Conservation (phyloP, 306 rosid genomes). For the Bauhinia variegata region DNA sequence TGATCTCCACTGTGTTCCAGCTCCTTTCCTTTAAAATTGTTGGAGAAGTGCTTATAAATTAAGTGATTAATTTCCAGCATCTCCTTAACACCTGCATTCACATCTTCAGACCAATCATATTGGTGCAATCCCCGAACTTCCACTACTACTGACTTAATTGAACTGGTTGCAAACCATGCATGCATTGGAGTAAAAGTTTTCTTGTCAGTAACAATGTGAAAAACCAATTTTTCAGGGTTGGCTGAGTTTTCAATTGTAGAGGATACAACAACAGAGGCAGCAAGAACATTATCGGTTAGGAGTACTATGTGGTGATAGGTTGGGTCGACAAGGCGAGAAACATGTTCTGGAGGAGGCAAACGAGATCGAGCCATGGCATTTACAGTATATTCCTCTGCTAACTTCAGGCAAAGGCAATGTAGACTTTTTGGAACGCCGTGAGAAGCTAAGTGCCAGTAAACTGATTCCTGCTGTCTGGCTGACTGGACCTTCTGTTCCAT, state of each 20-base stretch:
- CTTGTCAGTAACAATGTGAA: slow-evolving; percentile 88
- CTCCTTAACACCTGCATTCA: slow-evolving; percentile 70
- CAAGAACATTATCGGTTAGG: slow-evolving; percentile 83
- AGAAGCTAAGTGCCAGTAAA: slow-evolving; percentile 91
- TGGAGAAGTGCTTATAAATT: slow-evolving; percentile 68
- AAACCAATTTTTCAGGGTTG: slow-evolving; percentile 70
- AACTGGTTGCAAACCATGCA: slow-evolving; percentile 91
- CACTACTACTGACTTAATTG: slow-evolving; percentile 63
- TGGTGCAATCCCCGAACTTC: slow-evolving; percentile 93
- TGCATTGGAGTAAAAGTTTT: slow-evolving; percentile 90
- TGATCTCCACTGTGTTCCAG: slow-evolving; percentile 48
- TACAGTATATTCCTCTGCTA: slow-evolving; percentile 87
- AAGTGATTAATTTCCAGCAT: slow-evolving; percentile 74
- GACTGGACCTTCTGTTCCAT: slow-evolving; percentile 81
- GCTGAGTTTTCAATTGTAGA: slow-evolving; percentile 69
- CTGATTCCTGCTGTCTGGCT: slow-evolving; percentile 71
- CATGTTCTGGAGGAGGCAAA: slow-evolving; percentile 78
- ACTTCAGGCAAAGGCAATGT: slow-evolving; percentile 79
- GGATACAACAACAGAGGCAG: slow-evolving; percentile 85
- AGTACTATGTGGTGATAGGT: slow-evolving; percentile 71
- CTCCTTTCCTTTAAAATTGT: slow-evolving; percentile 51
- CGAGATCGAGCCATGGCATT: slow-evolving; percentile 81
- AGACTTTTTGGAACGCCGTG: slow-evolving; percentile 82
- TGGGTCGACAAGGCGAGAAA: slow-evolving; percentile 74
- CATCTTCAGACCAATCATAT: slow-evolving; percentile 85